phyloP scores from a whole-genome alignment of 495 filamentous ascomycete species.

The Penicillium roqueforti region DNA sequence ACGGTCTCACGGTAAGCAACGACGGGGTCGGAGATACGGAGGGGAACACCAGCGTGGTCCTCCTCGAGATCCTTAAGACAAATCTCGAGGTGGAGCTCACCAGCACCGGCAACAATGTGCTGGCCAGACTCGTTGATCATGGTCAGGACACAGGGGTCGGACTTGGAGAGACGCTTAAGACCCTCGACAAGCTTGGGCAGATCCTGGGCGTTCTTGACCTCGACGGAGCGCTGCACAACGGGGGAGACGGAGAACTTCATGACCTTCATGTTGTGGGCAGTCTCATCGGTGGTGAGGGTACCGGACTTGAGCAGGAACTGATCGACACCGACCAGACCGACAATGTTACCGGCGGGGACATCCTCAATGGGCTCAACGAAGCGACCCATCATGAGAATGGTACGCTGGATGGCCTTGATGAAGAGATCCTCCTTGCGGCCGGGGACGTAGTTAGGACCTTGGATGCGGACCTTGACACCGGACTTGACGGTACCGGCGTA shows the following conservation, averaged over 20 bases:
- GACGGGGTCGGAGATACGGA: constrained; percentile 94
- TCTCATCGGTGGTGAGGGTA: constrained; percentile 95
- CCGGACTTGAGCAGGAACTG: constrained; percentile 99
- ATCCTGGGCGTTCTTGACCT: constrained; percentile 99
- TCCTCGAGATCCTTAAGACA: constrained; percentile 99
- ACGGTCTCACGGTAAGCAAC: constrained; percentile 98
- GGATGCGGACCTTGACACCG: constrained; percentile 99
- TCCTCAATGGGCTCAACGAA: constrained; percentile 99
- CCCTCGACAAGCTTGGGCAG: constrained; percentile 99
- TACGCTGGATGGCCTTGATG: constrained; percentile 99
- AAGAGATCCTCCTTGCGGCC: constrained; percentile 99
- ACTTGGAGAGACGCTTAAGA: constrained; percentile 99
- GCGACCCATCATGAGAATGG: constrained; percentile 99
- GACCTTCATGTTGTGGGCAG: constrained; percentile 99
- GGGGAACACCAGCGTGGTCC: constrained; percentile 97
- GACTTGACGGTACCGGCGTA: constrained; percentile 97
- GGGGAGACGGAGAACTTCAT: constrained; percentile 99
- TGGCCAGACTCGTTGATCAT: constrained; percentile 87
- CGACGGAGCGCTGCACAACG: constrained; percentile 96
- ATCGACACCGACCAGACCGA: constrained; percentile 97
- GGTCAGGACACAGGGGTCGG: constrained; percentile 95
- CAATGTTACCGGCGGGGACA: constrained; percentile 98
- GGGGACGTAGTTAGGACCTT: constrained; percentile 97
- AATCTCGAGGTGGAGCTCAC: constrained; percentile 99
- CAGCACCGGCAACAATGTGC: constrained; percentile 97